Evolutionary conservation across 768 basidiomycete genomes (phyloP), one percentile per base, ranked within the genome.

Genomic region (Boletus sp.): DNA sequence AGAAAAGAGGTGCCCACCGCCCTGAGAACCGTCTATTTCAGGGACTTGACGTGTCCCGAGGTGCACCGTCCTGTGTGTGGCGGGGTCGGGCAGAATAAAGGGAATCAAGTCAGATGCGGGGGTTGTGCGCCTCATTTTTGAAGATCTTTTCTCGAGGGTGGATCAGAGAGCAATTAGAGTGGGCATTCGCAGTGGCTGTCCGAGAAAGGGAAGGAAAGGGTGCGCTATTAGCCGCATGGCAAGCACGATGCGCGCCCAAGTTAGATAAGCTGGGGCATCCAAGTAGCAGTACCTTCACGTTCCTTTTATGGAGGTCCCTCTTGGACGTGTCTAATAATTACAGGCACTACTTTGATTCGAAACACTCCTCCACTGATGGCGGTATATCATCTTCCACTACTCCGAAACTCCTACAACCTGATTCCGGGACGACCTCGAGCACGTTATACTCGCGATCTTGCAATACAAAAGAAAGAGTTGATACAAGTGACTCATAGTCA

Each of bases 1-100:
- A n/a, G n/a, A 21, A 37, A 15, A 42, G 0, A 14, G 3, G 14
- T 25, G 46, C 77, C 37, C 67, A 81, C 81, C 81, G 46, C 76
- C 75, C 57, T 73, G 66, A 17, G 81, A 82, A 45, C 81, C 80
- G 41, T 70, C 72, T 50, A 83, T 79, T 68, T 76, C 74, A 0
- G 81, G 81, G 3, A 74, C 63, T 19, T 72, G 73, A 50, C 75
- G 72, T 29, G 37, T 39, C 6, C 27, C 33, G 21, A 63, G 40
- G 35, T 46, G 45, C 23, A 59, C 51, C 8, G 25, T 41, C 14
- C 27, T 14, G 30, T 2, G 51, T 34, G 38, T 38, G 32, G 32
- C 10, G 34, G 0, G n/a, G 39, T 54, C 37, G 14, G 33, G 38
- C 3, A 21, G 2, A n/a, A 30, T 7, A 13, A 34, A 14, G 7